These are phyloP conservation scores for Leptomonas pyrrhocoris DNA, from an alignment of 208 protist genomes.

Conservation along the genomic window DNA sequence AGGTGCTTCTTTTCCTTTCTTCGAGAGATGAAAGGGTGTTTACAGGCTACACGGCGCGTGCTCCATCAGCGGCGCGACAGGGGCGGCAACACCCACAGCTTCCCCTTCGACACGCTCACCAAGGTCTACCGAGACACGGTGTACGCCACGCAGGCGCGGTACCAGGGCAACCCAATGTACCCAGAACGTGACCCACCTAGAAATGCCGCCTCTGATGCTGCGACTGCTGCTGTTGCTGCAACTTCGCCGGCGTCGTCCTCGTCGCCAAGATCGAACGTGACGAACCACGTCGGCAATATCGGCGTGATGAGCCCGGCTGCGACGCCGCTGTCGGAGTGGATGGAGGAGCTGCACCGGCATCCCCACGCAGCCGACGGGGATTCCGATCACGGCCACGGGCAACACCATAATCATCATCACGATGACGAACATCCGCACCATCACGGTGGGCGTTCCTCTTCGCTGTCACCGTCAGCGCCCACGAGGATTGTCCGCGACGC, in stretches of 20 bases:
- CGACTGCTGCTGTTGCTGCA: background rate
- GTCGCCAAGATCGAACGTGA: slow-evolving; percentile 28
- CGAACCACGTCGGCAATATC: slow-evolving; percentile 60
- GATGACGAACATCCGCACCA: background rate
- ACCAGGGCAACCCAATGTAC: slow-evolving; percentile 45
- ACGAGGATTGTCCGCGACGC: background rate
- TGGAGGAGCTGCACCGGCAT: slow-evolving; percentile 18
- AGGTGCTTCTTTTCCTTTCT: too few relatives aligned
- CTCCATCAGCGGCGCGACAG: slow-evolving; percentile 55
- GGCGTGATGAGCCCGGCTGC: slow-evolving; percentile 56
- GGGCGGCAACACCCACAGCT: slow-evolving; percentile 56
- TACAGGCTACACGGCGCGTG: slow-evolving; percentile 10
- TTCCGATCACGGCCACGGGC: background rate
- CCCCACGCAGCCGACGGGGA: background rate
- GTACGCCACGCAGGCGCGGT: slow-evolving; percentile 38
- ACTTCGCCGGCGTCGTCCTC: too few relatives aligned
- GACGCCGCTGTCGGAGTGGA: slow-evolving; percentile 21
- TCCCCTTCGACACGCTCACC: slow-evolving; percentile 75
- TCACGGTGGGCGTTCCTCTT: background rate
- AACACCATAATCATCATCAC: background rate
- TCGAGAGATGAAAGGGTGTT: slow-evolving; percentile 27
- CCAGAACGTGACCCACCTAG: slow-evolving; percentile 27
- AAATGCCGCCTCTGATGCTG: too few relatives aligned
- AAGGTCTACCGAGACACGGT: slow-evolving; percentile 76
- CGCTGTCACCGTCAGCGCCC: background rate